These are phyloP conservation scores for Bathelium albidoporum DNA, from an alignment of 495 filamentous ascomycete species.

Conservation along the genomic window DNA sequence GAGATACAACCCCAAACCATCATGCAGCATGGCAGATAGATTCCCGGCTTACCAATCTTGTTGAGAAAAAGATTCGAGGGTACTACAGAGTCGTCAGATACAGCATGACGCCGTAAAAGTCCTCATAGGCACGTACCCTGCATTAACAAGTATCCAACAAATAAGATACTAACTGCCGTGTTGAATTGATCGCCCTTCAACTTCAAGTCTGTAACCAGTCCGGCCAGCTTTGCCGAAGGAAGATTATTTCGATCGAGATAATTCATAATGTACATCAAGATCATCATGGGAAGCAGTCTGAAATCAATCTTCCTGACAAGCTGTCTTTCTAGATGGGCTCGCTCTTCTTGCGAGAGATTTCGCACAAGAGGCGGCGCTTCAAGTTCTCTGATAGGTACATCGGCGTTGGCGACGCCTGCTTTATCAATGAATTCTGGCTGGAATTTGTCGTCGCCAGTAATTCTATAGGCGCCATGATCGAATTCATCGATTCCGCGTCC, in stretches of 20 bases:
- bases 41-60: constrained; percentile 31
- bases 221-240: constrained; percentile 10
- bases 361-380: constrained; percentile 7
- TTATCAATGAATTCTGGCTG: neutral
- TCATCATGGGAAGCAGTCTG: constrained; percentile 4
- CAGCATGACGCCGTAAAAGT: neutral
- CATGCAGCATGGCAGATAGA: constrained; percentile 35
- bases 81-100: constrained; percentile 5
- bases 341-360: constrained; percentile 1
- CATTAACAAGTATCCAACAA: constrained; percentile 12
- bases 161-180: constrained; percentile 12
- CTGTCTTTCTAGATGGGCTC: neutral
- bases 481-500: constrained; percentile 1
- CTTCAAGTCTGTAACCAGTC: constrained; percentile 10
- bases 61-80: constrained; percentile 10
- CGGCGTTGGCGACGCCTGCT: constrained; percentile 3
- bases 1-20: constrained; percentile 23
- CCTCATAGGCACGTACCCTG: neutral
- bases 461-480: neutral
- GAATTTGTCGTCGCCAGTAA: constrained; percentile 8
- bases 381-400: neutral
- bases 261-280: constrained; percentile 14
- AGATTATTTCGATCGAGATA: constrained; percentile 17
- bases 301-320: constrained; percentile 10
- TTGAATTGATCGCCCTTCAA: constrained; percentile 13